Evolutionary conservation across 2,329 filamentous ascomycete genomes (phyloP), one percentile per base, ranked within the genome.

Genomic region (Sclerotiophoma versabilis): DNA sequence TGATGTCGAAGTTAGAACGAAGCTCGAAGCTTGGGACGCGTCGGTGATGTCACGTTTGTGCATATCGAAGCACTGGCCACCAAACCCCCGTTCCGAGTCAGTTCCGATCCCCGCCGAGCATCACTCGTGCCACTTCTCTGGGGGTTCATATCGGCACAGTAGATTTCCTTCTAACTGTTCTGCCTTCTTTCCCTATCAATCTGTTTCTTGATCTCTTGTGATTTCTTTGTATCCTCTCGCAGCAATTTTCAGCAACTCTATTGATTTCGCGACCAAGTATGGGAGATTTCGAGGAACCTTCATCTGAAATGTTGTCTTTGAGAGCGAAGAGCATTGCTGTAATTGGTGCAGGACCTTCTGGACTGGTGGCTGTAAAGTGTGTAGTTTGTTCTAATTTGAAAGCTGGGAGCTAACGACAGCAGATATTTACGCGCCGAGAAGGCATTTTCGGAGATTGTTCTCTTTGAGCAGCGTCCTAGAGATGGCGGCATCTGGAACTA

Each of bases 401-500:
- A 8, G 7, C 4, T 15, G 14, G 8, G 27, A 27, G 19, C 45
- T 51, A 32, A 43, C 19, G 1, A 52, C 23, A 12, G 11, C 47
- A 85, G 83, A 62, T 93, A 93, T 68, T 81, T 97, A 15, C 72
- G 84, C 10, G 91, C 89, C 0, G 92, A 90, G 65, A 88, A 81
- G 68, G 79, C 71, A 1, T 95, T 95, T 67, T 77, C 86, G 11
- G 83, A 80, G 25, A 87, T 98, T 55, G 84, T 87, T 55, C 75
- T 97, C 32, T 96, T 90, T 67, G 95, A 98, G 75, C 91, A 96
- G 75, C 87, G 92, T 61, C 79, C 82, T 37, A 82, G 85, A 41
- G 84, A 89, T 6, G 93, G 92, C 52, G 93, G 95, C 2, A 85
- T 95, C 9, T 98, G 93, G 93, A 89, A 92, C 67, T 92, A 96